Evolutionary conservation across 2,329 filamentous ascomycete genomes (phyloP).

Genomic region (Xylaria sp.): DNA sequence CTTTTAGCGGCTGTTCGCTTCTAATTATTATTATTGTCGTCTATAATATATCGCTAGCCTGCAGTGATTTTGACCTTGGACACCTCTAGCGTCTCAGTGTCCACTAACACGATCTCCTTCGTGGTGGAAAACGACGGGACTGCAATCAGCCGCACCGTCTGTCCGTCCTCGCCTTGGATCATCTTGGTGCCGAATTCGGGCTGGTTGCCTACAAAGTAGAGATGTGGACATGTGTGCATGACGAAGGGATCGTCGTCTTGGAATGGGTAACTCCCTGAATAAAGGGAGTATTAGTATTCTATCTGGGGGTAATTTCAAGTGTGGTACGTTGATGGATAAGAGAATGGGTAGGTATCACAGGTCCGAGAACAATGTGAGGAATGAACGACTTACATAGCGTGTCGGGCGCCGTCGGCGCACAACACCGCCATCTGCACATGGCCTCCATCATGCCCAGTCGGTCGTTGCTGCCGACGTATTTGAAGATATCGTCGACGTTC

Average conservation of each 20-base stretch:
- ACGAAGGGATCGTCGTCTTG: constrained; percentile 94
- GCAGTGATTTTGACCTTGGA: constrained; percentile 70
- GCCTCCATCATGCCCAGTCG: constrained; percentile 91
- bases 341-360: background rate
- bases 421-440: constrained; percentile 90
- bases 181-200: constrained; percentile 77
- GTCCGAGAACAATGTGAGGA: background rate
- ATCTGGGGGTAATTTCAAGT: background rate
- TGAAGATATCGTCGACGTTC: constrained; percentile 92
- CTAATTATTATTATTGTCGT: background rate
- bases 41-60: constrained; percentile 32
- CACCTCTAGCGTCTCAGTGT: constrained; percentile 84
- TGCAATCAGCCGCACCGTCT: constrained; percentile 80
- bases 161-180: constrained; percentile 73
- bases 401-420: constrained; percentile 93
- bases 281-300: constrained; percentile 9
- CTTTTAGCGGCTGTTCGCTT: background rate
- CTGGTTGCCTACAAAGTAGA: constrained; percentile 91
- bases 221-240: constrained; percentile 83
- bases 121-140: constrained; percentile 84
- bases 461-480: constrained; percentile 84
- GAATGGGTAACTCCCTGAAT: constrained; percentile 92
- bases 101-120: constrained; percentile 82
- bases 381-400: constrained; percentile 77
- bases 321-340: background rate